phyloP scores from a whole-genome alignment of 1,139 yeast species.

The Scheffersomyces illinoinensis region DNA sequence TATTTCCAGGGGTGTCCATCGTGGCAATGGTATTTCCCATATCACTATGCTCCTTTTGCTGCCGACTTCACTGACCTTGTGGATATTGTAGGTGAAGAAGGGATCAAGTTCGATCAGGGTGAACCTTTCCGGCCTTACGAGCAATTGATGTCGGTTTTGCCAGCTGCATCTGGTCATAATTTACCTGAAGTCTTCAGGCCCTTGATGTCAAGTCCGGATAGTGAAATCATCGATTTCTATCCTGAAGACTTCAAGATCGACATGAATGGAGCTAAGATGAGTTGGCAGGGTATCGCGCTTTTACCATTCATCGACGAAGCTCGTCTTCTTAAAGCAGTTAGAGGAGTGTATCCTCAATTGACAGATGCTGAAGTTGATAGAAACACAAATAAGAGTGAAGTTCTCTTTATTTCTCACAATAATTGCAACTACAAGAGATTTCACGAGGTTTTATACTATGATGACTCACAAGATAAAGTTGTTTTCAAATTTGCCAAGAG shows the following conservation, averaged over 20 bases:
- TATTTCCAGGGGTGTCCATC: slow-evolving; percentile 98
- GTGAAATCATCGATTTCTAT: slow-evolving; percentile 88
- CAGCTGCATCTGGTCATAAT: slow-evolving; percentile 94
- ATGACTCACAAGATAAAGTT: slow-evolving; percentile 25
- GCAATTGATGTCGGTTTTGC: slow-evolving; percentile 95
- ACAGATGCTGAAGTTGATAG: slow-evolving; percentile 70
- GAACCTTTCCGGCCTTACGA: slow-evolving; percentile 91
- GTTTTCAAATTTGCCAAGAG: slow-evolving; percentile 49
- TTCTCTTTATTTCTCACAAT: slow-evolving; percentile 57
- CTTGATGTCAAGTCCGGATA: slow-evolving; percentile 75
- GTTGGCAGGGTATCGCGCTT: slow-evolving; percentile 94
- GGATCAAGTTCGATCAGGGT: slow-evolving; percentile 67
- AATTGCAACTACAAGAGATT: slow-evolving; percentile 50
- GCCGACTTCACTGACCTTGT: slow-evolving; percentile 69
- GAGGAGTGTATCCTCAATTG: slow-evolving; percentile 60
- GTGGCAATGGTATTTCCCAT: slow-evolving; percentile 98
- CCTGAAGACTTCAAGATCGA: slow-evolving; percentile 89
- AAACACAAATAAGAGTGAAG: slow-evolving; percentile 67
- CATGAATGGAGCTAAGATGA: slow-evolving; percentile 92
- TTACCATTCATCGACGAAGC: slow-evolving; percentile 87
- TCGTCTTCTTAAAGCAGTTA: slow-evolving; percentile 68
- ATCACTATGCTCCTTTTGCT: slow-evolving; percentile 98
- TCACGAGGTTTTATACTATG: slow-evolving; percentile 29
- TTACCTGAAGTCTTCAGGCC: slow-evolving; percentile 83
- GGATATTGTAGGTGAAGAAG: slow-evolving; percentile 47